Conservation (phyloP, 805 yeast species). For the Candida hispaniensis region DNA sequence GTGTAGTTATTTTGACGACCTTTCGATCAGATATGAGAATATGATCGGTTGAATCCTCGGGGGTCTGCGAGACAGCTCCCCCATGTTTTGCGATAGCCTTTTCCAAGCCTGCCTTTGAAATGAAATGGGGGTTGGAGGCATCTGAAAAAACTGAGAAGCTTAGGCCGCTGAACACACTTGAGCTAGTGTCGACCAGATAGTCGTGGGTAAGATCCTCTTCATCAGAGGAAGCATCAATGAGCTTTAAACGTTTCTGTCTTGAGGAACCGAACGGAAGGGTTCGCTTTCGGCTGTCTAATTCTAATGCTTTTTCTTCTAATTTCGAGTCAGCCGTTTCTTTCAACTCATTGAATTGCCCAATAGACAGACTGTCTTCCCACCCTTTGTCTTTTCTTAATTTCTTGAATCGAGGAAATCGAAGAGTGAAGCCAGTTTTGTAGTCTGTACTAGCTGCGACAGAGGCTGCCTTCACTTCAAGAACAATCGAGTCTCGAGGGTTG, state of each 20-base stretch:
- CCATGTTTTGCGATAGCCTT: conserved; percentile 24
- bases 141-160: conserved; percentile 25
- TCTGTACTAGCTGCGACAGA: conserved; percentile 45
- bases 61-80: conserved; percentile 22
- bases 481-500: conserved; percentile 63
- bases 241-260: conserved; percentile 9
- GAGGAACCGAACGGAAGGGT: conserved; percentile 16
- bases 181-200: conserved; percentile 13
- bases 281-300: conserved; percentile 29
- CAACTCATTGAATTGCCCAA: conserved; percentile 40
- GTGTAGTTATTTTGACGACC: conserved; percentile 29
- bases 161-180: conserved; percentile 20
- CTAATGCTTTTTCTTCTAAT: conserved; percentile 19
- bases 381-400: conserved; percentile 58
- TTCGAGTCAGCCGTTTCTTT: conserved; percentile 23
- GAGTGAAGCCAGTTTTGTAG: conserved; percentile 57
- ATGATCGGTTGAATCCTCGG: conserved; percentile 14
- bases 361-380: conserved; percentile 43
- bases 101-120: conserved; percentile 21
- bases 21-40: conserved; percentile 23
- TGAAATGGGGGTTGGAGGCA: conserved; percentile 20
- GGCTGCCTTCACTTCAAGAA: conserved; percentile 74
- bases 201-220: conserved; percentile 1
- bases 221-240: conserved; percentile 6
- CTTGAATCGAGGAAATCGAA: conserved; percentile 67